Evolutionary conservation across 2,329 filamentous ascomycete species (phyloP).

Genomic region (Plenodomus tracheiphilus): DNA sequence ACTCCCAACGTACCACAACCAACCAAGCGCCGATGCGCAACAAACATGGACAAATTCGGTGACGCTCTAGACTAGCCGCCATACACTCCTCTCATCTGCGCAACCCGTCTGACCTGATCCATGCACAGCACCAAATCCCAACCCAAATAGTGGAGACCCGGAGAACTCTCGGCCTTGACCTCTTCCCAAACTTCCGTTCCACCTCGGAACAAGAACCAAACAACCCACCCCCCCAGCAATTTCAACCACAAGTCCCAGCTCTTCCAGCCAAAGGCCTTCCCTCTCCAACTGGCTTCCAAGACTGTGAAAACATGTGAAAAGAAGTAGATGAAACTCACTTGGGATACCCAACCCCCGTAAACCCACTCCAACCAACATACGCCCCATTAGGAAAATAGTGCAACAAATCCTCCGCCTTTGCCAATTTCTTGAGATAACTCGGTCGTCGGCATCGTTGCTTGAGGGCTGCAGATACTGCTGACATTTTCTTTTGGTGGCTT

Average conservation of each 20-base stretch:
- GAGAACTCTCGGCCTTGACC: conserved; percentile 27
- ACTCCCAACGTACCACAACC: neutral
- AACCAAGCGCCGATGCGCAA: neutral
- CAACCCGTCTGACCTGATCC: conserved; percentile 4
- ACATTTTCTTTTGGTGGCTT: conserved; percentile 34
- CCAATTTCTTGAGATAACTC: conserved; percentile 78
- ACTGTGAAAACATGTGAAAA: no score
- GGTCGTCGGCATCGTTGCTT: conserved; percentile 75
- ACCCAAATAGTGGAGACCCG: conserved; percentile 23
- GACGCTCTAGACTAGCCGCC: no score
- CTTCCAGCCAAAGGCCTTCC: no score
- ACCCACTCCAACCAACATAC: conserved; percentile 91
- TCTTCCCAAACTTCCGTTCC: conserved; percentile 31
- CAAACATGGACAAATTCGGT: neutral
- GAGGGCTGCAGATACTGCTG: conserved; percentile 71
- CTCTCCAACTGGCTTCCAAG: no score
- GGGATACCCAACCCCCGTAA: conserved; percentile 87
- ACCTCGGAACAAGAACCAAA: conserved; percentile 20
- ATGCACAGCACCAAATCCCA: conserved; percentile 11
- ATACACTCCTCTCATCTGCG: no score
- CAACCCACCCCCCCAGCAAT: no score
- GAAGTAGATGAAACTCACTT: conserved; percentile 60
- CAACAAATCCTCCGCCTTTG: conserved; percentile 77
- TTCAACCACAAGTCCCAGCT: no score
- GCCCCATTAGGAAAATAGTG: conserved; percentile 79